phyloP scores from a whole-genome alignment of 306 rosid genomes.

The Cucurbita ficifolia region DNA sequence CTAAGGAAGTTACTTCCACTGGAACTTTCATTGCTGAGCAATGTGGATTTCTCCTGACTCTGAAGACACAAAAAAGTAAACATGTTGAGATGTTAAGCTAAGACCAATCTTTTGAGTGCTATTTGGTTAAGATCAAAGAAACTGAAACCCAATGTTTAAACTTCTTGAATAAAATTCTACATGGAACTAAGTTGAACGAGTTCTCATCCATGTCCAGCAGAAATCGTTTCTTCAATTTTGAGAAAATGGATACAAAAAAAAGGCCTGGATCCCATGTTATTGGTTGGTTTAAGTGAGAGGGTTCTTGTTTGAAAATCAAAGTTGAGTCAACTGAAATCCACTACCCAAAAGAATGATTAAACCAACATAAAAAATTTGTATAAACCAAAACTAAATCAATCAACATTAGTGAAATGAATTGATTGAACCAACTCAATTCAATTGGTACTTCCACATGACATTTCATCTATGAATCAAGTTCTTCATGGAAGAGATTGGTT shows the following conservation, averaged over 20 bases:
- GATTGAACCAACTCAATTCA: neutral
- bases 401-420: neutral
- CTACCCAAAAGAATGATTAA: neutral
- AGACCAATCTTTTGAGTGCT: neutral
- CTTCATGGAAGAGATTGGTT: neutral
- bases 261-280: neutral
- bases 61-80: neutral
- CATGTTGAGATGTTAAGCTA: neutral
- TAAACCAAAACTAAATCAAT: neutral
- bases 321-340: neutral
- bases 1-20: constrained; percentile 33
- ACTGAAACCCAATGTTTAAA: neutral
- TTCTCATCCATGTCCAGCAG: neutral
- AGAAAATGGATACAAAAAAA: neutral
- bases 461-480: neutral
- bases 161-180: neutral
- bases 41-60: constrained; percentile 3
- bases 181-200: neutral
- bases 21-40: constrained; percentile 18
- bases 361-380: neutral
- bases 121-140: neutral
- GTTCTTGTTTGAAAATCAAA: neutral
- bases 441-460: neutral
- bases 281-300: neutral
- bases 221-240: neutral